phyloP scores from a whole-genome alignment of 306 rosid genomes.

The Arachis stenosperma region DNA sequence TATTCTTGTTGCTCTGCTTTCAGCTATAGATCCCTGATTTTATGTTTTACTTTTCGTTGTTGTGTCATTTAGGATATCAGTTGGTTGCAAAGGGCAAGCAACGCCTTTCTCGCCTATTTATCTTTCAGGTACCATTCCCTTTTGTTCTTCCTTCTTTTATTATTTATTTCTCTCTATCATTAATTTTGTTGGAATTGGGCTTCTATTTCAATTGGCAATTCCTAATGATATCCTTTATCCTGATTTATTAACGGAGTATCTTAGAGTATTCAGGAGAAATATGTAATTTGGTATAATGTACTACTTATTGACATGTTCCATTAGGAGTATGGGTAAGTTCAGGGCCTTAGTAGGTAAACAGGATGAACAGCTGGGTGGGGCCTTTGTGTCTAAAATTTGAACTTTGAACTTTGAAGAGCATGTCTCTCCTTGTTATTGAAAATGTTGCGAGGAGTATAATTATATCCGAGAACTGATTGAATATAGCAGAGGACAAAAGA shows the following conservation, averaged over 20 bases:
- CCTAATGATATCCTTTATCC: background rate
- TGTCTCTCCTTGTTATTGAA: background rate
- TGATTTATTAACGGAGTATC: background rate
- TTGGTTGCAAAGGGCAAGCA: constrained; percentile 79
- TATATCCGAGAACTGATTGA: too few relatives aligned
- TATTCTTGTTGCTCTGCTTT: background rate
- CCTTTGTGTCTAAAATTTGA: background rate
- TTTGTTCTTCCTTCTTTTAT: background rate
- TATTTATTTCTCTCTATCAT: background rate
- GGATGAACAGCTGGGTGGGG: too few relatives aligned
- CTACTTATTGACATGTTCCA: background rate
- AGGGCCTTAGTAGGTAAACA: background rate
- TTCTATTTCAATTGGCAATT: constrained; percentile 15
- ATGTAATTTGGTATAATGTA: background rate
- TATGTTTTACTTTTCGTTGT: background rate
- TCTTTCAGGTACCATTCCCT: constrained; percentile 55
- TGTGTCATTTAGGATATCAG: constrained; percentile 68
- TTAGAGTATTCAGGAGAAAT: background rate
- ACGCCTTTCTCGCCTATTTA: constrained; percentile 50
- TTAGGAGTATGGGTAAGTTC: background rate
- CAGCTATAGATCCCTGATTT: constrained; percentile 1
- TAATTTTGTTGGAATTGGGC: background rate
- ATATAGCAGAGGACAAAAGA: too few relatives aligned
- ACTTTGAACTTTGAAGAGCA: background rate
- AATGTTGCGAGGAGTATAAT: too few relatives aligned